These are phyloP conservation scores for Jamesozyma lodderae DNA, from an alignment of 805 yeast species.

Conservation along the genomic window DNA sequence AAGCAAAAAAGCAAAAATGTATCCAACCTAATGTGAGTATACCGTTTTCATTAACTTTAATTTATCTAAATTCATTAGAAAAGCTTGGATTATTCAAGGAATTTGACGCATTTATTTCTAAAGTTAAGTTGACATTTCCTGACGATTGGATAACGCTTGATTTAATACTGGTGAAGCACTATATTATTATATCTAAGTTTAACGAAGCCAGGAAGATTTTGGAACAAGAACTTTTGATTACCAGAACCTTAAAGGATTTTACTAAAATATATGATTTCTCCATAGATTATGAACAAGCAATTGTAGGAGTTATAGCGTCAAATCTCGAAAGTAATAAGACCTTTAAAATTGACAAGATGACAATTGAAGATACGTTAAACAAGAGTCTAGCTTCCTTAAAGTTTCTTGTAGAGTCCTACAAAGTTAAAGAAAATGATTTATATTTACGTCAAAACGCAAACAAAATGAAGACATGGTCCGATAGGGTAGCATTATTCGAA, in stretches of 20 bases:
- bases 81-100: constrained; percentile 8
- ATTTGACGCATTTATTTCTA: constrained; percentile 25
- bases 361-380: no score
- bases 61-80: constrained; percentile 12
- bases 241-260: constrained; percentile 52
- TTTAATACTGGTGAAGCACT: constrained; percentile 41
- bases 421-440: constrained; percentile 56
- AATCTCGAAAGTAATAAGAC: no score
- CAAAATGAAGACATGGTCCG: constrained; percentile 60
- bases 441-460: constrained; percentile 52
- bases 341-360: no score
- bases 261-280: constrained; percentile 53
- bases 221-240: constrained; percentile 26
- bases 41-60: constrained; percentile 6
- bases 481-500: constrained; percentile 43
- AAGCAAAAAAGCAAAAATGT: not conserved
- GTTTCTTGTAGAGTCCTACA: constrained; percentile 45
- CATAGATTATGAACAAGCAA: constrained; percentile 40
- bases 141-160: constrained; percentile 49
- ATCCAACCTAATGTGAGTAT: constrained; percentile 4
- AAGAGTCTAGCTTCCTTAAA: constrained; percentile 40
- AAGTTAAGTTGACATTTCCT: constrained; percentile 35
- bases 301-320: constrained; percentile 3
- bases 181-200: constrained; percentile 29
- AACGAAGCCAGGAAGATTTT: constrained; percentile 25